Evolutionary conservation across 2,329 filamentous ascomycete species (phyloP), one percentile per base, ranked within the genome.

Genomic region (Verticillium nonalfalfae): DNA sequence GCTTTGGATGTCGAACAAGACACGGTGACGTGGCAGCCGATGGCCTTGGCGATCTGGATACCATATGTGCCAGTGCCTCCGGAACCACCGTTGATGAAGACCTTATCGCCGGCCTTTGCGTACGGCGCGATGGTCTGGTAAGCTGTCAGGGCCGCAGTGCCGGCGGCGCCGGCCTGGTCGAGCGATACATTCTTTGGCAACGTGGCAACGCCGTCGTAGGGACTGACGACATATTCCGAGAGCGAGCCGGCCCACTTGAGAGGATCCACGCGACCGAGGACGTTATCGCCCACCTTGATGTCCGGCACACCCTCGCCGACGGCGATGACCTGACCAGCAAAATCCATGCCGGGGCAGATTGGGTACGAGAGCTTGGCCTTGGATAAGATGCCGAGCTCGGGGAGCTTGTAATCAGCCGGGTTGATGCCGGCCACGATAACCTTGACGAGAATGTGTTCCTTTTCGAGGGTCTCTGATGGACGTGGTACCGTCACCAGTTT

Each of bases 11-110:
- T 81, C n/a, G 86, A 89, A 68, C 87, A 90, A 1, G 82, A 80
- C 0, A 79, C 79, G 0, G 83, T 85, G n/a, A 90, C 87, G 60
- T 82, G 77, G 60, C 83, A 87, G 0, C 85, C 87, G 6, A 86
- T 66, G 0, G 77, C 73, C 68, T 90, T 90, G 9, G 85, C 87
- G 31, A 90, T 80, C 68, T 90, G 88, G 55, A 90, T 84, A 0
- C 78, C 82, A 63, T 80, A 88, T 0, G 81, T 78, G 1, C 88
- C 88, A 1, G 80, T 81, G 1, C 87, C 88, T 1, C 88, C 88
- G 0, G 82, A 85, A 0, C 86, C 85, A 5, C 85, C 86, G 62
- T 89, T 89, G 69, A 90, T 81, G 62, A 90, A 85, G 11, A 90
- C 77, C 66, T 78, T 81, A 59, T 83, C 78, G 18, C 84, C 84